These are phyloP conservation scores for Calonectria pauciramosa DNA, from an alignment of 2,329 filamentous ascomycete species.

Conservation along the genomic window DNA sequence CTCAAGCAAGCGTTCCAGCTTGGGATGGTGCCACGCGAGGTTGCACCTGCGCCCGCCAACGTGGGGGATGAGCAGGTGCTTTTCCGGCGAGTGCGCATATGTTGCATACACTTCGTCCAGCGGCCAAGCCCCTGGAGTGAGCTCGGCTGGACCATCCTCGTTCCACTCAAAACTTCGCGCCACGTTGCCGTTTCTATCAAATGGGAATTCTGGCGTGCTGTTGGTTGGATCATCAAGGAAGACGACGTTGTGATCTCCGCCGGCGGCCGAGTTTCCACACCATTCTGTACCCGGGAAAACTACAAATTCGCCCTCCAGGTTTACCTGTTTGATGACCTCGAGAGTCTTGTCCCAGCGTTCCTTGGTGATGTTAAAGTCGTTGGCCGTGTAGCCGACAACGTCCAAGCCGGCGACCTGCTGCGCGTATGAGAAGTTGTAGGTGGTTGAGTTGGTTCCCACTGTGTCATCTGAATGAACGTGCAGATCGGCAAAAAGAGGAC, in stretches of 20 bases:
- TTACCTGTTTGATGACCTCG: conserved; percentile 42
- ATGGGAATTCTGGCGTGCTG: conserved; percentile 44
- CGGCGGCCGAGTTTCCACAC: conserved; percentile 53
- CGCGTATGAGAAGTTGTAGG: conserved; percentile 55
- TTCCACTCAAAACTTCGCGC: conserved; percentile 55
- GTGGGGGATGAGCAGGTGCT: conserved; percentile 52
- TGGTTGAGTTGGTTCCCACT: conserved; percentile 51
- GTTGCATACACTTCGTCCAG: conserved; percentile 54
- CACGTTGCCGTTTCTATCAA: conserved; percentile 49
- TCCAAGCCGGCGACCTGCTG: conserved; percentile 52
- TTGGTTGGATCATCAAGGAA: conserved; percentile 48
- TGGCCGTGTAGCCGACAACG: conserved; percentile 54
- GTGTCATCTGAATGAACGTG: conserved; percentile 56
- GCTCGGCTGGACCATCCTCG: conserved; percentile 42
- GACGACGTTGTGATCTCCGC: conserved; percentile 48
- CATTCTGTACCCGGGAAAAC: conserved; percentile 52
- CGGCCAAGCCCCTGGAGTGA: conserved; percentile 50
- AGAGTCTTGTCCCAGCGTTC: conserved; percentile 48
- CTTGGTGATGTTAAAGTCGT: conserved; percentile 55
- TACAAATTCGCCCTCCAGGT: conserved; percentile 42
- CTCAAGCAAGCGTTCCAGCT: conserved; percentile 51
- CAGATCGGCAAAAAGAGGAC: conserved; percentile 49
- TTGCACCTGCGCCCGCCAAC: conserved; percentile 53
- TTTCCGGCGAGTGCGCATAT: conserved; percentile 48
- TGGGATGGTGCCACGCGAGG: conserved; percentile 52